Evolutionary conservation across 495 filamentous ascomycete species (phyloP).

Genomic region (Tricharina praecox): DNA sequence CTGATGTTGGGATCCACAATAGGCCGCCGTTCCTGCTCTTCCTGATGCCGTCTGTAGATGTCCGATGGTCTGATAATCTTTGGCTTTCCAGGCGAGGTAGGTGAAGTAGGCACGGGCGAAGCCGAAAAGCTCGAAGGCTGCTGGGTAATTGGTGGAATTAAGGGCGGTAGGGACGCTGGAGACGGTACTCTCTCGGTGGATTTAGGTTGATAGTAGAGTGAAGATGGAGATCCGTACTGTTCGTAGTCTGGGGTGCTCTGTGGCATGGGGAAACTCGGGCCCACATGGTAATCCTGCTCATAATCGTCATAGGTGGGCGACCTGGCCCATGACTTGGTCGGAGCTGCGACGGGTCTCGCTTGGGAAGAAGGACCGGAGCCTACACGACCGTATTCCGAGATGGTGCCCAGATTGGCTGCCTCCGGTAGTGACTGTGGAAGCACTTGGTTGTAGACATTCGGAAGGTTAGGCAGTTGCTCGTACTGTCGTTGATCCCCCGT

Average conservation of each 20-base stretch:
- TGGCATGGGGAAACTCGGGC: background rate
- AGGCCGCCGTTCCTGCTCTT: background rate
- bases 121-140: background rate
- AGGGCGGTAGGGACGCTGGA: background rate
- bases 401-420: background rate
- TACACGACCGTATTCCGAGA: background rate
- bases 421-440: conserved; percentile 1
- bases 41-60: conserved; percentile 8
- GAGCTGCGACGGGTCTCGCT: background rate
- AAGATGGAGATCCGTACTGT: too few relatives aligned
- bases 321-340: too few relatives aligned
- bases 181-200: too few relatives aligned
- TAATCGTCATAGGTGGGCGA: conserved; percentile 3
- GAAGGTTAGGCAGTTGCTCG: too few relatives aligned
- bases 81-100: conserved; percentile 2
- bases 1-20: too few relatives aligned
- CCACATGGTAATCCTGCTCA: conserved; percentile 2
- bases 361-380: background rate
- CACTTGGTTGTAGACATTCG: background rate
- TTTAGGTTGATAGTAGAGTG: too few relatives aligned
- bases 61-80: conserved; percentile 6
- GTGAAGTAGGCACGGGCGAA: background rate
- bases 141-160: background rate
- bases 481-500: too few relatives aligned
- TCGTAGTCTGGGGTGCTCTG: background rate